Percentiles rank a stretch among this genome's conserved stretches.
These are phyloP conservation scores for Calonectria crousiana DNA, from an alignment of 2,329 filamentous ascomycete genomes.

Conservation along the genomic window DNA sequence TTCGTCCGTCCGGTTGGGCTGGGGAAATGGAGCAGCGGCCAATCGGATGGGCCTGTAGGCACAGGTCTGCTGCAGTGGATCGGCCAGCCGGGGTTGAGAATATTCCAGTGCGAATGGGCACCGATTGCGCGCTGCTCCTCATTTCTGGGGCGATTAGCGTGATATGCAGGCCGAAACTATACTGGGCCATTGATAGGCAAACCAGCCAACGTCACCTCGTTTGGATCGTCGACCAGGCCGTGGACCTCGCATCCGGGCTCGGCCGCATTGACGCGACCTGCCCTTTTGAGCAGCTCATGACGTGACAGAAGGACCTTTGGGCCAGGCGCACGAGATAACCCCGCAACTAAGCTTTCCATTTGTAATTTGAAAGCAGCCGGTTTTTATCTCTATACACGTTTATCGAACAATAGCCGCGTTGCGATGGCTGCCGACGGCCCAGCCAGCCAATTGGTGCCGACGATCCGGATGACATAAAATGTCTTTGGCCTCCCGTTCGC, in stretches of 20 bases:
- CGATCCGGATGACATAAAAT: constrained; percentile 10
- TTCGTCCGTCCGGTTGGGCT: neutral
- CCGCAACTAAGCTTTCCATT: neutral
- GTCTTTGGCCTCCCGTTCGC: neutral
- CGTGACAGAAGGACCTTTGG: neutral
- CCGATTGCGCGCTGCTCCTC: neutral
- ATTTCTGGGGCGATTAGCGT: constrained; percentile 1
- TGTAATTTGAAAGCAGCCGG: neutral
- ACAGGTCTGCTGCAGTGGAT: neutral
- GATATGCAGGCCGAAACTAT: neutral
- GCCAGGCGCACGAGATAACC: neutral
- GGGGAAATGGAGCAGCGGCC: neutral
- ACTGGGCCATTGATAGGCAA: neutral
- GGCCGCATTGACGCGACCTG: neutral
- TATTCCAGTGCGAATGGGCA: neutral
- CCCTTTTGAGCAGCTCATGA: neutral
- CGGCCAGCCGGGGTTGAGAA: neutral
- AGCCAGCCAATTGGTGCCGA: neutral
- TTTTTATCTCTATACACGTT: neutral
- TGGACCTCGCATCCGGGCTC: neutral
- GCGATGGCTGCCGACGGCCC: neutral
- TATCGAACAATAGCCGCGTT: neutral
- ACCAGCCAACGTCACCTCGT: neutral
- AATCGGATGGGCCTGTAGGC: neutral
- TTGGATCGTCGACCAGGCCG: neutral